These are phyloP conservation scores for Pholiota adiposa DNA, from an alignment of 1,284 basidiomycete genomes.

Conservation along the genomic window DNA sequence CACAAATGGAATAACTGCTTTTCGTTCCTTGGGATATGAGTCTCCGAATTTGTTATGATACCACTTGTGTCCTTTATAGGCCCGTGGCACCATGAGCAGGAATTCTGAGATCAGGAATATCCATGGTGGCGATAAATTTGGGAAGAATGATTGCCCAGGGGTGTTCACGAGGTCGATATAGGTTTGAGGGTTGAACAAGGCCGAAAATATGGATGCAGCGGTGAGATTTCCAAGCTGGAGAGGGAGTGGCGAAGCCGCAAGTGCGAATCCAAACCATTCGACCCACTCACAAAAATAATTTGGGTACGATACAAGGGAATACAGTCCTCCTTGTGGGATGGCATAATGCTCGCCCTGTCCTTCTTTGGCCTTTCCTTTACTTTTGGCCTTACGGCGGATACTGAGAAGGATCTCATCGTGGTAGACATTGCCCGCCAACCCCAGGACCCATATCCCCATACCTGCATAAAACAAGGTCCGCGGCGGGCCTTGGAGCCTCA, in stretches of 20 bases:
- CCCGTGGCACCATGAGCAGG: constrained; percentile 77
- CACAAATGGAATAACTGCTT: constrained; percentile 69
- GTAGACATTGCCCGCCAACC: constrained; percentile 79
- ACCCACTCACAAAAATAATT: constrained; percentile 94
- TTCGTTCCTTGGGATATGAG: constrained; percentile 66
- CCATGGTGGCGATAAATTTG: constrained; percentile 67
- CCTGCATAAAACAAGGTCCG: constrained; percentile 65
- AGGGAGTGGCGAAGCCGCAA: constrained; percentile 57
- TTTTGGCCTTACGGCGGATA: constrained; percentile 45
- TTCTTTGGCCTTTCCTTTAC: constrained; percentile 27
- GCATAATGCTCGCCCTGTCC: constrained; percentile 63
- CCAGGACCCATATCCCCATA: constrained; percentile 66
- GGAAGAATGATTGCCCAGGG: constrained; percentile 38
- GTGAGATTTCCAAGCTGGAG: constrained; percentile 16
- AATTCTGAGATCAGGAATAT: constrained; percentile 78
- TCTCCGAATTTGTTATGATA: constrained; percentile 73
- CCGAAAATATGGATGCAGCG: constrained; percentile 12
- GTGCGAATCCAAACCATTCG: constrained; percentile 83
- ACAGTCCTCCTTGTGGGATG: constrained; percentile 84
- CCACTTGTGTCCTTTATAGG: constrained; percentile 82
- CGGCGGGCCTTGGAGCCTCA: constrained; percentile 42
- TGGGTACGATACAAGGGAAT: constrained; percentile 84
- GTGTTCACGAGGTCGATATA: constrained; percentile 26
- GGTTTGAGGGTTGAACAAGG: constrained; percentile 19
- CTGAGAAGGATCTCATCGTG: constrained; percentile 91